Percentiles rank a stretch among this genome's conserved stretches.
These are phyloP conservation scores for Jaenimonas drosophilae DNA, from an alignment of 208 protist genomes.

Conservation along the genomic window DNA sequence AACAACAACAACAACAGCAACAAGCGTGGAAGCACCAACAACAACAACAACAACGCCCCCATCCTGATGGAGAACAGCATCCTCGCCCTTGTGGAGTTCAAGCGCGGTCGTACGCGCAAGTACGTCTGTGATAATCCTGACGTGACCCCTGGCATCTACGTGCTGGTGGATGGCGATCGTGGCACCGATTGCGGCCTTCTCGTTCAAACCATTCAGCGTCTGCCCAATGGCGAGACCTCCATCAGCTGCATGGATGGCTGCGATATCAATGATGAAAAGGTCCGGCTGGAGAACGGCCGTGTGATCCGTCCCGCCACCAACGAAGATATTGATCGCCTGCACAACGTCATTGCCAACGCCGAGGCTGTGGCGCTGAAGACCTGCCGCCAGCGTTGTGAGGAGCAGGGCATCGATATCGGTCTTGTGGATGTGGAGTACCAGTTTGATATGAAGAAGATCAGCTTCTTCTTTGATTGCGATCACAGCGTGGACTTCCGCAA, in stretches of 20 bases:
- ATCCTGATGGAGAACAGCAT: conserved; percentile 4
- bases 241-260: conserved; percentile 63
- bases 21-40: conserved; percentile 3
- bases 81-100: conserved; percentile 83
- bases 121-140: conserved; percentile 38
- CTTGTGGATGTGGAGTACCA: conserved; percentile 85
- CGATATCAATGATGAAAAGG: conserved; percentile 56
- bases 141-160: conserved; percentile 65
- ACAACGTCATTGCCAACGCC: conserved; percentile 63
- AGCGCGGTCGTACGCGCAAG: conserved; percentile 66
- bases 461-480: conserved; percentile 88
- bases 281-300: conserved; percentile 69
- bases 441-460: conserved; percentile 92
- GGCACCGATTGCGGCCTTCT: conserved; percentile 79
- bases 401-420: conserved; percentile 77
- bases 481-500: conserved; percentile 83
- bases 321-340: conserved; percentile 66
- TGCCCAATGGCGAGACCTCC: conserved; percentile 25
- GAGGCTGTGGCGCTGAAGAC: conserved; percentile 82
- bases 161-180: conserved; percentile 85
- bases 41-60: conserved; percentile 4
- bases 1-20: conserved; percentile 7
- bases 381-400: conserved; percentile 66
- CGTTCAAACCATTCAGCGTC: conserved; percentile 44
- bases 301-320: conserved; percentile 53